Base-by-base conservation (phyloP, 768 basidiomycete genomes). In the Amanita pallidorosea region DNA sequence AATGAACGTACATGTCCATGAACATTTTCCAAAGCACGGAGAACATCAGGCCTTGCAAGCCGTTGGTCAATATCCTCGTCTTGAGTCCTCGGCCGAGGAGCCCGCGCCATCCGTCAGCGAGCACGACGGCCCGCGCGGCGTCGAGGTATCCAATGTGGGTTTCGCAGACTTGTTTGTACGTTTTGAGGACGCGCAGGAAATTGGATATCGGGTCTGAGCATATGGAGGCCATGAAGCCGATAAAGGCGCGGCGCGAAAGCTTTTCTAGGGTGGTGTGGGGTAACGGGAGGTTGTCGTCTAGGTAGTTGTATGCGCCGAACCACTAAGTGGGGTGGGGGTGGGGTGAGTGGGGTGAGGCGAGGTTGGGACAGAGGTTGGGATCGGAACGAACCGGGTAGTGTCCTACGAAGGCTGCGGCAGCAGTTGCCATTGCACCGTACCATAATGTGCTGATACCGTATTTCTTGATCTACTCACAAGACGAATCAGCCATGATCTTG, bases 391-490 rank as follows among this genome's bases (percentile, higher is more conserved):
- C 85, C 1, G 90, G 90, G 56, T 88, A 96, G 65, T 92, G 79
- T 0, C 94, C 94, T 9, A 92, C 92, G 56, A 96, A 93, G 0
- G 92, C 95, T 2, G 93, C 94, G 5, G 83, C 91, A 2, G 90
- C 91, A 2, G 92, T 96, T 0, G 92, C 95, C 23, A 92, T 53
- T 0, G 93, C 92, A 12, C 93, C 93, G 56, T 88, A 94, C 88
- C 89, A 96, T 18, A 96, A 62, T 13, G 83, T 77, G 25, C 76
- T 75, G 15, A 95, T 64, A 7, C 93, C 93, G 57, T 90, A 83
- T 54, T 64, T 75, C 60, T 76, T 81, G 56, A 91, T 72, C 85
- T 52, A 20, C 7, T 23, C 22, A 27, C 3, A 59, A 1, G 2
- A 6, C 12, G 1, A 7, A 11, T 38, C 37, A 17, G 37, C 9